A percentile compares a stretch with the other conserved stretches of the same genome.
Conservation (phyloP, 768 basidiomycete species). For the Phlebiopsis flavidoalba region DNA sequence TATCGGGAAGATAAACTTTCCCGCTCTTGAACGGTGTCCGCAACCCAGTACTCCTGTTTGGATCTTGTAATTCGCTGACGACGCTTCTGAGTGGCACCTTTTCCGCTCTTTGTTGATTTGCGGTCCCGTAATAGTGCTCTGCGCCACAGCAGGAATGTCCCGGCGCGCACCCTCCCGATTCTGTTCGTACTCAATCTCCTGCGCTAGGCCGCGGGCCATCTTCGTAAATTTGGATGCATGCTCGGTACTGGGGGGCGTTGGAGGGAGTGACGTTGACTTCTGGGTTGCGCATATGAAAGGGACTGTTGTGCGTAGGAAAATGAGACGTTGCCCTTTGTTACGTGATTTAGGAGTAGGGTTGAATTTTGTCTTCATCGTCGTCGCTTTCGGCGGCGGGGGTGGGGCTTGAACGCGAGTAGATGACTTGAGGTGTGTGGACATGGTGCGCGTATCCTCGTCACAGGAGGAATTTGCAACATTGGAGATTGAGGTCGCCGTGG, state of each 20-base stretch:
- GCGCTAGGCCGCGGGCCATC: constrained; percentile 50
- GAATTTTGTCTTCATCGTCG: constrained; percentile 7
- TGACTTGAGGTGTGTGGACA: not conserved
- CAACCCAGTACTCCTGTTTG: not conserved
- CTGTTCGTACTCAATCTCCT: constrained; percentile 38
- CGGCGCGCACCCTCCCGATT: not conserved
- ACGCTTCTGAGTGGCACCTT: not conserved
- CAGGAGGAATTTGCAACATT: constrained; percentile 6
- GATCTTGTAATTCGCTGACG: not conserved
- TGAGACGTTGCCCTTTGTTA: not conserved
- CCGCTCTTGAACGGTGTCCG: constrained; percentile 19
- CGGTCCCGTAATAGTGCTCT: constrained; percentile 15
- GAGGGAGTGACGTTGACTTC: constrained; percentile 52
- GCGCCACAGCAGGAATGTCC: constrained; percentile 5
- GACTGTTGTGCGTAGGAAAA: constrained; percentile 15
- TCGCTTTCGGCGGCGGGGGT: constrained; percentile 8
- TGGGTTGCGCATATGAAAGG: constrained; percentile 32
- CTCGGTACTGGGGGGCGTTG: constrained; percentile 49
- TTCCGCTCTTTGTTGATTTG: not conserved
- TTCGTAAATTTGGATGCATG: constrained; percentile 48
- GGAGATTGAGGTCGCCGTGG: constrained; percentile 45
- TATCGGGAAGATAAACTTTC: constrained; percentile 63
- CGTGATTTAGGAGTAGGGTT: constrained; percentile 8
- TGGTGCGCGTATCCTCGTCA: not conserved
- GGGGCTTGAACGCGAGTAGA: constrained; percentile 4